phyloP scores from a whole-genome alignment of 192 early-diverging fungal genomes.

The Coemansia sp. region DNA sequence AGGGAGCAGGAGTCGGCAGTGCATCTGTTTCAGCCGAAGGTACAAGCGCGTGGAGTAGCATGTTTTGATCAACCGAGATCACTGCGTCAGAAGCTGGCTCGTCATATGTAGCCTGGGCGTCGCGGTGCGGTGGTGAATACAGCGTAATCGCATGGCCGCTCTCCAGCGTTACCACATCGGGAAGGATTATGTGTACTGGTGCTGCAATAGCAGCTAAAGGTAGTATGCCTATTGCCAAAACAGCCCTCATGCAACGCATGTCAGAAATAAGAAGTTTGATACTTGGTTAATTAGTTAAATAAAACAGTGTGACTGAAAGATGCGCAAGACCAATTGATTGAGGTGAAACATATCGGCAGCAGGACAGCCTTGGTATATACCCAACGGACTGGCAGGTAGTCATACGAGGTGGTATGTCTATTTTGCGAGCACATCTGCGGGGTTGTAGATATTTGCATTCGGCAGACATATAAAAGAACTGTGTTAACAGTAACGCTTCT shows the following conservation, averaged over 20 bases:
- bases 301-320: conserved; percentile 1
- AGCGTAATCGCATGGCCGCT: conserved; percentile 21
- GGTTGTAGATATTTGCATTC: neutral
- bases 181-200: conserved; percentile 32
- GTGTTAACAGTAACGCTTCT: neutral
- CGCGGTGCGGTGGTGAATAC: conserved; percentile 16
- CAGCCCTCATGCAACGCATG: neutral
- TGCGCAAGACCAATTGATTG: neutral
- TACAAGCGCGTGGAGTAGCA: conserved; percentile 21
- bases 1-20: neutral
- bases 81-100: conserved; percentile 5
- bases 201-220: conserved; percentile 8
- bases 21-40: neutral
- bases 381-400: neutral
- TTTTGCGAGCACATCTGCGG: neutral
- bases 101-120: neutral
- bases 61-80: conserved; percentile 31
- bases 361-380: neutral
- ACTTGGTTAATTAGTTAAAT: neutral
- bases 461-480: neutral
- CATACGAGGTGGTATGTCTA: neutral
- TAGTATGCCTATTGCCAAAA: neutral
- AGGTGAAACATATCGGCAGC: neutral
- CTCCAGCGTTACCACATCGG: conserved; percentile 32
- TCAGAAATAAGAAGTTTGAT: neutral